Base-by-base conservation (phyloP, 805 yeast species). In the Vanderwaltozyma yarrowii region DNA sequence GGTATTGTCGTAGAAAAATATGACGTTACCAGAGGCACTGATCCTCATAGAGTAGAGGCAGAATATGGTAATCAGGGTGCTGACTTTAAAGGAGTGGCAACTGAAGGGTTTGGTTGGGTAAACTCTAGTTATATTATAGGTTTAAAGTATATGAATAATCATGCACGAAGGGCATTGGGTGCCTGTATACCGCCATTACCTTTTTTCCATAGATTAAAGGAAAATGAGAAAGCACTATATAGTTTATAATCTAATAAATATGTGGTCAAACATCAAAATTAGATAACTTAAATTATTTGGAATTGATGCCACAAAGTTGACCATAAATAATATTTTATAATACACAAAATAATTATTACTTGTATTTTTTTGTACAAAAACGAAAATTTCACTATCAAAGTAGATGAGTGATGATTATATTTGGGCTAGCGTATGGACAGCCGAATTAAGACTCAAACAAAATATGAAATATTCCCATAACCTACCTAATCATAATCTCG, bases 41-140 rank as follows among this genome's bases (percentile, higher is more conserved):
- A 80, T 49, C 94, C 96, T 1, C 96, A 89, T 57, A 73, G 78
- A 45, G 96, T 92, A 18, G 86, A 80, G 45, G 97, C 96, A 0
- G 96, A 89, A 58, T 89, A 89, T 60, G 98, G 98, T 17, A 89
- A 89, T 57, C 97, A 92, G 61, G 98, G 98, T 9, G 70, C 84
- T 1, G 94, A 80, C 44, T 84, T 87, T 55, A 81, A 82, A 57
- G 95, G 95, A 33, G 96, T 83, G 30, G 94, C 95, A 0, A 79
- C 82, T 7, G 96, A 92, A 62, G 98, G 98, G 1, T 89, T 89
- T 60, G 98, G 97, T 1, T 89, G 98, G 98, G 96, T 89, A 36
- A 89, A 89, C 64, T 81, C 97, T 5, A 78, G 92, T 49, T 87
- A 74, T 60, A 51, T 80, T 20, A 58, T 81, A 43, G 96, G 96